A percentile compares a stretch with the other conserved stretches of the same genome.
Conservation (phyloP, 306 rosid species). For the Sphenostylis stenocarpa region DNA sequence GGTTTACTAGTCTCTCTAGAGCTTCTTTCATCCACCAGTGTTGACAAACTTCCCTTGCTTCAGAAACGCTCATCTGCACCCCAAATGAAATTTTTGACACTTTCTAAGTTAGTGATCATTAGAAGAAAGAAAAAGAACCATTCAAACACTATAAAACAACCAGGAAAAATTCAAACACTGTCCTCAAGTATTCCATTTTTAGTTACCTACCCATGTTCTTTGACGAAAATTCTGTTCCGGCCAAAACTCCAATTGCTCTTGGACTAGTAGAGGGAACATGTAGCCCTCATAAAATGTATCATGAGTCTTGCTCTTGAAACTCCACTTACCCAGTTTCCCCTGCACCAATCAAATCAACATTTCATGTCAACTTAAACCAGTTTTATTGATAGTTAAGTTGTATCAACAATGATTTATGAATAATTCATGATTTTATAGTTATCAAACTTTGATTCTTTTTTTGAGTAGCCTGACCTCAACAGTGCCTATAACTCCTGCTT, state of each 20-base stretch:
- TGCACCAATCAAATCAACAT: slow-evolving; percentile 27
- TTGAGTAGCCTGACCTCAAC: slow-evolving; percentile 47
- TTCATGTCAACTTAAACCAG: neutral
- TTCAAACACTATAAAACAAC: neutral
- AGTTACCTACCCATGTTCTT: slow-evolving; percentile 67
- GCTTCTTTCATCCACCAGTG: slow-evolving; percentile 98
- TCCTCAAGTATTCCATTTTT: neutral
- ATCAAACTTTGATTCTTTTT: too few relatives aligned
- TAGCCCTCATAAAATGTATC: slow-evolving; percentile 69
- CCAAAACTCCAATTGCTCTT: slow-evolving; percentile 82
- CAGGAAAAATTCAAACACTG: neutral
- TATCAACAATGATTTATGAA: too few relatives aligned
- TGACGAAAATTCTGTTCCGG: slow-evolving; percentile 70
- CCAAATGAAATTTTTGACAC: neutral
- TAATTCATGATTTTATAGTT: too few relatives aligned
- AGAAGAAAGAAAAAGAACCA: neutral
- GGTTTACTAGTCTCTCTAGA: slow-evolving; percentile 62
- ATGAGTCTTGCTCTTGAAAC: slow-evolving; percentile 79
- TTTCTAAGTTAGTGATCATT: neutral
- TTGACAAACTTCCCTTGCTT: slow-evolving; percentile 78
- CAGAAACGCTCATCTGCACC: slow-evolving; percentile 64
- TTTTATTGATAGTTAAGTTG: too few relatives aligned
- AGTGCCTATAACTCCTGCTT: slow-evolving; percentile 81
- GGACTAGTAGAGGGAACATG: slow-evolving; percentile 85
- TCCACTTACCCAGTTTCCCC: slow-evolving; percentile 77